Base-by-base conservation (phyloP, 257 asterid species). In the Salvia hispanica region DNA sequence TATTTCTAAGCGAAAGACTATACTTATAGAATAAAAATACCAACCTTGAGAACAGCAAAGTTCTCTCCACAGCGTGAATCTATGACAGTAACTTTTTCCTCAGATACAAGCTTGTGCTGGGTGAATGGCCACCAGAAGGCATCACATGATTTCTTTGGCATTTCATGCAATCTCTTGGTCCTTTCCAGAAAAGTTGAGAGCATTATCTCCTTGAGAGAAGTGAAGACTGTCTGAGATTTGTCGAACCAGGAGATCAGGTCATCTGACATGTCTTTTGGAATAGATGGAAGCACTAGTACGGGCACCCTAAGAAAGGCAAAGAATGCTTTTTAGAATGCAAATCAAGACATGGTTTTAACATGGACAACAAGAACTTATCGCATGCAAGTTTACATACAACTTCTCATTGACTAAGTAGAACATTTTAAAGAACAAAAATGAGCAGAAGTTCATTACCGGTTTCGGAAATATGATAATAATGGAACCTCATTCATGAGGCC, bases 41-140 rank as follows among this genome's bases (percentile, higher is more conserved):
- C 34, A 72, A 94, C 97, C 97, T 87, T 84, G 75, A 80, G 84
- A 70, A 94, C 89, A 10, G 96, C 80, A 56, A 94, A 91, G 78
- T 86, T 91, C 82, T 91, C 99, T 62, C 99, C 99, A 57, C 96
- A 87, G 57, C 99, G 97, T 33, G 97, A 94, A 81, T 94, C 99
- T 72, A 94, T 94, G 37, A 88, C 88, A n/a, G 92, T 91, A 57
- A 91, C 89, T 58, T 85, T 86, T 77, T 83, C 93, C 76, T 83
- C 83, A 39, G 95, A 81, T 58, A 94, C 95, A 69, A 89, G 84
- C 63, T 78, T 87, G 79, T 94, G 99, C 76, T 94, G 99, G 72
- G 99, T 94, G 83, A 94, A 94, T 47, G 99, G 99, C 99, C 99
- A 94, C 99, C 97, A 94, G 74, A 94, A 82, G 11, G 81, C 79